These are phyloP conservation scores for Podospora conica DNA, from an alignment of 495 filamentous ascomycete genomes.

Conservation along the genomic window DNA sequence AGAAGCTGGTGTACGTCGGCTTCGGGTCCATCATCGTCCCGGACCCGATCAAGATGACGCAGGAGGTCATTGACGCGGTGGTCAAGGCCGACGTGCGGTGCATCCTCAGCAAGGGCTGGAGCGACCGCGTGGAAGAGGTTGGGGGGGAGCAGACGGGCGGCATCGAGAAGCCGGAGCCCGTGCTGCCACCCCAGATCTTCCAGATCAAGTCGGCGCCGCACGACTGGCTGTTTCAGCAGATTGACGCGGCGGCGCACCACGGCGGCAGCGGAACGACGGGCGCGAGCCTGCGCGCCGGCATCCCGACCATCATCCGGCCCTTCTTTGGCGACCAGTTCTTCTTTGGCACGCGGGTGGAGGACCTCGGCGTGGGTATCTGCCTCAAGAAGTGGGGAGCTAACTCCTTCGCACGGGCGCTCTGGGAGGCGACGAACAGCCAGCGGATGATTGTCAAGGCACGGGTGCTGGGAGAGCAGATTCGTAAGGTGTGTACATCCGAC, in stretches of 20 bases:
- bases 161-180: slow-evolving; percentile 53
- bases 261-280: slow-evolving; percentile 94
- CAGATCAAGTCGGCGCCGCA: slow-evolving; percentile 89
- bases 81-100: slow-evolving; percentile 89
- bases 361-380: slow-evolving; percentile 85
- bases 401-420: slow-evolving; percentile 77
- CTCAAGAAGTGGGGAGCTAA: slow-evolving; percentile 82
- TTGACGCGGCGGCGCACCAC: slow-evolving; percentile 92
- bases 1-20: slow-evolving; percentile 94
- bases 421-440: slow-evolving; percentile 82
- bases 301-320: slow-evolving; percentile 91
- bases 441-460: slow-evolving; percentile 84
- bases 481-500: slow-evolving; percentile 50
- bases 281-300: slow-evolving; percentile 82
- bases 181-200: slow-evolving; percentile 72
- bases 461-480: slow-evolving; percentile 76
- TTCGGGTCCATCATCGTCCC: slow-evolving; percentile 96
- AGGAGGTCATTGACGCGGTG: slow-evolving; percentile 84
- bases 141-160: slow-evolving; percentile 40
- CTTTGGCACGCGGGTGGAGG: slow-evolving; percentile 82
- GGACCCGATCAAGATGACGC: slow-evolving; percentile 79
- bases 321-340: slow-evolving; percentile 99
- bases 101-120: slow-evolving; percentile 98
- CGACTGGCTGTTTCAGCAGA: slow-evolving; percentile 92
- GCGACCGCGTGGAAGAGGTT: slow-evolving; percentile 55